Evolutionary conservation across 108 stramenopile genomes (phyloP), one percentile per base, ranked within the genome.

Genomic region (Seminavis robusta): DNA sequence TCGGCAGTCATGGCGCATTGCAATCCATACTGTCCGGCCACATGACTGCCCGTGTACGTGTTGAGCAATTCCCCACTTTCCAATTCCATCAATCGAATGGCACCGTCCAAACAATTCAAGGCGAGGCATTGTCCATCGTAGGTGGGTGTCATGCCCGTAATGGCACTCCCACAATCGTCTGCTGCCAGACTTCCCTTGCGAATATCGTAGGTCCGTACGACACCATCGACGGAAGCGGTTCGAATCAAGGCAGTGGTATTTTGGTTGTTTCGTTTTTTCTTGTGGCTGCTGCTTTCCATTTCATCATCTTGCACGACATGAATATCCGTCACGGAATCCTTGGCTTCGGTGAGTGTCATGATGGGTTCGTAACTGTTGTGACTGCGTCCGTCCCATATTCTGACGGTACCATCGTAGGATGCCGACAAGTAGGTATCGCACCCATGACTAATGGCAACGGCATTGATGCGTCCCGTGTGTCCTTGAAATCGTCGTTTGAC

Each of bases 191-290:
- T 25, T 8, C 84, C 86, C 30, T 48, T 79, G 9, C 90, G 69
- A 11, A 86, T 32, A 71, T 92, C 90, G 55, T 92, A 92, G 3
- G 74, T 80, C 52, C 90, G 63, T 17, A 90, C 69, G 39, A 49
- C 46, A 9, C 90, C 90, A 61, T 92, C 90, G n/a, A 92, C 71
- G 33, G 83, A 83, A 5, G 79, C 71, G 16, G 86, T 86, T 8
- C 71, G 74, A 59, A 78, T 78, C 24, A 66, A 13, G 11, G 70
- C 60, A 32, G 33, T 26, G n/a, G 2, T 4, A 27, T 15, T 33
- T 20, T 59, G 46, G 45, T 13, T 37, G 41, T 32, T 49, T 29
- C 32, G 28, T 13, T 47, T 38, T 8, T 43, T 24, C 23, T 27
- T 8, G 45, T 50, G n/a, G 51, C n/a, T n/a, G n/a, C n/a, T n/a